Evolutionary conservation across 2,329 filamentous ascomycete species (phyloP), one percentile per base, ranked within the genome.

Genomic region (Bipolaris bicolor): DNA sequence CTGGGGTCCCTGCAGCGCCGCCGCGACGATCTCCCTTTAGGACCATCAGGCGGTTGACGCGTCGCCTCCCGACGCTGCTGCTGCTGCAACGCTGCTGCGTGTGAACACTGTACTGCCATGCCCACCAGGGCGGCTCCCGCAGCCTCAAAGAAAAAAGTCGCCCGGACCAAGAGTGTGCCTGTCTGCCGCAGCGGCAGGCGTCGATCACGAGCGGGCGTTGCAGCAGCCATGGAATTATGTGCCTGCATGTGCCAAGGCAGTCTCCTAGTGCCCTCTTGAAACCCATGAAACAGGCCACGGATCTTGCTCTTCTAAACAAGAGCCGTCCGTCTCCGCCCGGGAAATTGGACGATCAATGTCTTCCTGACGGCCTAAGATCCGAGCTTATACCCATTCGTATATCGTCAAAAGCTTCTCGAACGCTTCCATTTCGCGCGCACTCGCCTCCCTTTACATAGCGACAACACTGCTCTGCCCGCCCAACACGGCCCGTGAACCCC

Each of bases 281-380:
- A 62, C 60, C 54, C 57, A 52, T 62, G 60, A 62, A 62, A 62
- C 60, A 59, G 57, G 57, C 60, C 60, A 62, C 51, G 60, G 60
- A 46, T 60, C 53, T 53, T 60, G 54, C 57, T 51, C 60, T 62
- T 60, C 73, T 75, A 74, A 75, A 75, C 73, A 75, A 73, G 68
- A 70, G 66, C 66, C 71, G 69, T 71, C 71, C 70, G 71, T 68
- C 60, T 71, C 69, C 69, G 68, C 69, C 66, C 72, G 70, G 72
- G 72, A 76, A 67, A 75, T 76, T 74, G 71, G 72, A 73, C 71
- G 71, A 74, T 74, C 70, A 74, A 70, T 72, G 71, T 73, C 71
- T 74, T 74, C 69, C 67, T 76, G 67, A 73, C 69, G 68, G 68
- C 65, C 70, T 71, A 62, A 67, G 64, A 70, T 71, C 69, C 65